Conservation (phyloP, 2,329 filamentous ascomycete genomes). For the Hypoxylon sp. region DNA sequence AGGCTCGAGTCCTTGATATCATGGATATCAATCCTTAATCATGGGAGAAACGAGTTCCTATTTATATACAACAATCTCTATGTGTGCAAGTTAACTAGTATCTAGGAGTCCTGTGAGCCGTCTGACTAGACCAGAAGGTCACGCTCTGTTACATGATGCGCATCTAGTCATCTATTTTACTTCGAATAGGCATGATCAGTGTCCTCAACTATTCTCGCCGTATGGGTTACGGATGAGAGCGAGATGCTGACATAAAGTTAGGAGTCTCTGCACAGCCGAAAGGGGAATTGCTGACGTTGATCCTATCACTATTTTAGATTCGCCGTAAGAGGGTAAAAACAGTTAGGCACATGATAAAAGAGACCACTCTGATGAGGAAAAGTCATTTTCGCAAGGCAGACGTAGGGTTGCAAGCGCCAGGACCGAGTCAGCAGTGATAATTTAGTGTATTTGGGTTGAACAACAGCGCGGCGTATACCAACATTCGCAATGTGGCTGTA, state of each 20-base stretch:
- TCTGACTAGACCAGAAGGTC: slow-evolving; percentile 30
- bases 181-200: slow-evolving; percentile 19
- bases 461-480: slow-evolving; percentile 1
- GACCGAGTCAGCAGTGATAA: slow-evolving; percentile 16
- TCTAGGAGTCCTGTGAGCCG: background rate
- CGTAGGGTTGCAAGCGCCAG: slow-evolving; percentile 8
- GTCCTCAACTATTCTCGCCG: slow-evolving; percentile 30
- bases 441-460: background rate
- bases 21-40: background rate
- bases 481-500: slow-evolving; percentile 14
- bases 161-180: slow-evolving; percentile 33
- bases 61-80: slow-evolving; percentile 20
- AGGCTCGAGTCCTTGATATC: background rate
- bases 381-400: background rate
- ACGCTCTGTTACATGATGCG: slow-evolving; percentile 28
- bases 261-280: slow-evolving; percentile 12
- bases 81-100: background rate
- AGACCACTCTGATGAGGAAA: slow-evolving; percentile 10
- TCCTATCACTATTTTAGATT: slow-evolving; percentile 12
- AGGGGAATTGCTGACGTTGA: slow-evolving; percentile 36
- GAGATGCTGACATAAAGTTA: slow-evolving; percentile 37
- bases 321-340: slow-evolving; percentile 9
- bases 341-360: slow-evolving; percentile 3
- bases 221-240: background rate
- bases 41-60: slow-evolving; percentile 5